Evolutionary conservation across 352 stramenopile genomes (phyloP), one percentile per base, ranked within the genome.

Genomic region (Peronospora tabacina): DNA sequence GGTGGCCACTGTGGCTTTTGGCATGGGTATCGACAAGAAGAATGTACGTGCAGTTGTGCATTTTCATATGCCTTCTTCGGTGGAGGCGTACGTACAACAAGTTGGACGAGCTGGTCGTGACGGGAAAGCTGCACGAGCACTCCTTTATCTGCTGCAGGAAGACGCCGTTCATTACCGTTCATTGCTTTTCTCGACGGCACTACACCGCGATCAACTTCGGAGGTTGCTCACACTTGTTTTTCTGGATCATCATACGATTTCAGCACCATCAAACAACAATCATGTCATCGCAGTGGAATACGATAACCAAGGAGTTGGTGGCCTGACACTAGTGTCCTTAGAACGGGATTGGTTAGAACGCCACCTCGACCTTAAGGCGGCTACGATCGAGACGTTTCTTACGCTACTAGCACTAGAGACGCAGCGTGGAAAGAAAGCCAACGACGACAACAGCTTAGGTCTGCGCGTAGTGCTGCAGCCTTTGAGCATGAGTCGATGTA

Each of bases 11-110:
- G 90, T 99, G 51, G 95, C 95, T 1, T 99, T 99, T 60, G 96
- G 95, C 8, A 96, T 98, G 79, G 97, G 96, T 44, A 99, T 99
- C 48, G 95, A 99, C 74, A 99, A 98, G 63, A 78, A 87, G 37
- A 96, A 99, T 70, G 90, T 99, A 17, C 77, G 83, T 5, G 97
- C 96, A 55, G 97, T 99, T 5, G 87, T 99, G 29, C 97, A 99
- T 66, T 97, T 97, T 65, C 89, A 97, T 52, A 79, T 98, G 52
- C 95, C 96, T 5, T 87, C 85, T 33, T 98, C 88, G 29, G 90
- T 99, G n/a, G 98, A 97, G 36, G 94, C 98, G 58, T 99, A 99
- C 68, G 97, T 98, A 44, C 95, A 98, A 71, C 94, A 98, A 57
- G 88, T 98, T 40, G 96, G 96, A 5, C 82, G 96, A 44, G 96